A percentile compares a stretch with the other conserved stretches of the same genome.
Evolutionary conservation across 208 protist genomes (phyloP).

Genomic region (Strigomonas oncopelti): DNA sequence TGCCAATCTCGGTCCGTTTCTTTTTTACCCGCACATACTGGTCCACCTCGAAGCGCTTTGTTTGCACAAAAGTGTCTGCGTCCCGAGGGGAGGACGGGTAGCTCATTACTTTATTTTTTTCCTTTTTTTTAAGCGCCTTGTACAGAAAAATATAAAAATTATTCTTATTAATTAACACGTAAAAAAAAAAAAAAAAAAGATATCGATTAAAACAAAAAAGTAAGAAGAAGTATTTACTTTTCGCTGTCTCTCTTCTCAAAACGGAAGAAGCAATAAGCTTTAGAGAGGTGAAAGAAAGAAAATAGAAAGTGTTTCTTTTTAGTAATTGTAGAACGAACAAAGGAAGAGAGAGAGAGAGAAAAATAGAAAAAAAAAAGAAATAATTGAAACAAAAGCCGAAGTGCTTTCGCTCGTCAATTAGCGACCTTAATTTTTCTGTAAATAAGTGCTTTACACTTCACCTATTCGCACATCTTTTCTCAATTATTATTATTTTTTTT

Average conservation of each 20-base stretch:
- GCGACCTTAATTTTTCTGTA: neutral
- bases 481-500: neutral
- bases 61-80: slow-evolving; percentile 18
- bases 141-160: neutral
- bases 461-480: too few relatives aligned
- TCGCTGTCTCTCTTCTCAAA: neutral
- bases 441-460: neutral
- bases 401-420: neutral
- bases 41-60: slow-evolving; percentile 71
- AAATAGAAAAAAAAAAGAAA: neutral
- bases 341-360: neutral
- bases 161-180: neutral
- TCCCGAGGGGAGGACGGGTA: neutral
- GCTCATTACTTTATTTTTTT: slow-evolving; percentile 3
- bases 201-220: neutral
- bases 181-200: slow-evolving; percentile 8
- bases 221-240: neutral
- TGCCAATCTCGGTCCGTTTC: slow-evolving; percentile 71
- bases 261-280: neutral
- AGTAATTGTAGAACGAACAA: too few relatives aligned
- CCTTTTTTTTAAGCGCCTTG: slow-evolving; percentile 7
- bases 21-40: slow-evolving; percentile 86
- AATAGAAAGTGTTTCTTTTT: neutral
- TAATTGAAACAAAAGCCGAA: neutral
- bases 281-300: neutral